phyloP scores from a whole-genome alignment of 2,329 filamentous ascomycete genomes.

The Colletotrichum musicola region DNA sequence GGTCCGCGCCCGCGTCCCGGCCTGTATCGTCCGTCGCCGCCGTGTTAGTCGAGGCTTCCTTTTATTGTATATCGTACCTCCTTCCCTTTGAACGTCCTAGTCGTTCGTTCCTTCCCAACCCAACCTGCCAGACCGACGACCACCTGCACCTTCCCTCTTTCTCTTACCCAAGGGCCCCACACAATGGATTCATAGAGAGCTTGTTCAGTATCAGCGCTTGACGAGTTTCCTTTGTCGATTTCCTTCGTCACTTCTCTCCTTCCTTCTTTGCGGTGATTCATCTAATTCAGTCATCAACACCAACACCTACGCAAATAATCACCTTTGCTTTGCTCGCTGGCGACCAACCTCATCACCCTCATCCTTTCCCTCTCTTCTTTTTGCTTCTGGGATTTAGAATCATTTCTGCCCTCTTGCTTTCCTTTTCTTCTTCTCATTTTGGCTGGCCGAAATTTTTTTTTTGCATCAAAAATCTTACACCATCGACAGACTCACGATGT shows the following conservation, averaged over 20 bases:
- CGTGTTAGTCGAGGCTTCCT: constrained; percentile 32
- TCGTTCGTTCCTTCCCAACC: not conserved
- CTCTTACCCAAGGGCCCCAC: constrained; percentile 17
- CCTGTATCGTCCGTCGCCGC: not conserved
- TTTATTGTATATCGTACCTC: constrained; percentile 33
- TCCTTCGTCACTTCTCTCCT: constrained; percentile 11
- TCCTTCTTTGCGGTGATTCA: constrained; percentile 31
- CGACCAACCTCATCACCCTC: not conserved
- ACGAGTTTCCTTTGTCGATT: constrained; percentile 41
- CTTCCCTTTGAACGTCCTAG: constrained; percentile 8
- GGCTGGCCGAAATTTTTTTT: constrained; percentile 14
- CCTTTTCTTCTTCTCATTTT: not conserved
- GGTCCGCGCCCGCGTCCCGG: constrained; percentile 4
- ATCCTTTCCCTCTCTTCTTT: not conserved
- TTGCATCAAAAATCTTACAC: constrained; percentile 37
- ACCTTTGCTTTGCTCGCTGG: constrained; percentile 6
- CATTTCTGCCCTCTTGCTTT: not conserved
- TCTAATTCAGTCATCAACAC: constrained; percentile 28
- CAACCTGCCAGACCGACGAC: constrained; percentile 9
- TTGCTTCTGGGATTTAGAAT: not conserved
- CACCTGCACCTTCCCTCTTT: constrained; percentile 8
- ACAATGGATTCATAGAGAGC: constrained; percentile 38
- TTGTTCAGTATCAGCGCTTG: constrained; percentile 36
- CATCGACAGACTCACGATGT: constrained; percentile 51
- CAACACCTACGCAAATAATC: constrained; percentile 15